Evolutionary conservation across 495 filamentous ascomycete species (phyloP).

Genomic region (Hyaloscypha variabilis): DNA sequence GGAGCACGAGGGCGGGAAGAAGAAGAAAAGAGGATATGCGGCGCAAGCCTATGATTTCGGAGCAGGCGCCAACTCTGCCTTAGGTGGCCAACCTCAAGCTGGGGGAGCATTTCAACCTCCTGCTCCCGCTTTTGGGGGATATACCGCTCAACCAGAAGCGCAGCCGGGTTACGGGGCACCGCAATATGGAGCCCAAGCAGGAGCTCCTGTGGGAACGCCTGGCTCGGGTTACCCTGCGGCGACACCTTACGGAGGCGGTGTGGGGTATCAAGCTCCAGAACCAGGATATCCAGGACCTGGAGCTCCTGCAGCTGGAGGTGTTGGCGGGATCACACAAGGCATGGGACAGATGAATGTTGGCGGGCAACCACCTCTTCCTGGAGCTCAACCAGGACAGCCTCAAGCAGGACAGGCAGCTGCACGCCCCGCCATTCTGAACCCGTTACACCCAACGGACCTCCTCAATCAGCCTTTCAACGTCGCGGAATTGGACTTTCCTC

Average conservation of each 20-base stretch:
- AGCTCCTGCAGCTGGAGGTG: constrained; percentile 55
- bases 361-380: constrained; percentile 54
- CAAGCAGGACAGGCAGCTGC: constrained; percentile 53
- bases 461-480: constrained; percentile 92
- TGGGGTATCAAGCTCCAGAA: constrained; percentile 67
- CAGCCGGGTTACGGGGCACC: constrained; percentile 59
- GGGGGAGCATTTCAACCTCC: constrained; percentile 40
- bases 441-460: constrained; percentile 89
- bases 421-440: constrained; percentile 69
- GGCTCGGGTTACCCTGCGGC: constrained; percentile 28
- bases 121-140: constrained; percentile 33
- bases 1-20: constrained; percentile 58
- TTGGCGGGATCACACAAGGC: constrained; percentile 78
- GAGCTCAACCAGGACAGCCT: constrained; percentile 47
- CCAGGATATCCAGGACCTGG: constrained; percentile 62
- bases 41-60: constrained; percentile 94
- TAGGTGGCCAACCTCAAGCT: constrained; percentile 57
- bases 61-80: constrained; percentile 80
- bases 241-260: constrained; percentile 43
- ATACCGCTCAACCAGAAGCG: constrained; percentile 24
- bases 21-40: constrained; percentile 92
- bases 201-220: constrained; percentile 27
- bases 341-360: constrained; percentile 81
- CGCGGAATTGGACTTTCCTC: constrained; percentile 87
- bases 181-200: constrained; percentile 57